A percentile compares a stretch with the other conserved stretches of the same genome.
phyloP scores from a whole-genome alignment of 2,329 filamentous ascomycete species.

The Cordyceps javanica region DNA sequence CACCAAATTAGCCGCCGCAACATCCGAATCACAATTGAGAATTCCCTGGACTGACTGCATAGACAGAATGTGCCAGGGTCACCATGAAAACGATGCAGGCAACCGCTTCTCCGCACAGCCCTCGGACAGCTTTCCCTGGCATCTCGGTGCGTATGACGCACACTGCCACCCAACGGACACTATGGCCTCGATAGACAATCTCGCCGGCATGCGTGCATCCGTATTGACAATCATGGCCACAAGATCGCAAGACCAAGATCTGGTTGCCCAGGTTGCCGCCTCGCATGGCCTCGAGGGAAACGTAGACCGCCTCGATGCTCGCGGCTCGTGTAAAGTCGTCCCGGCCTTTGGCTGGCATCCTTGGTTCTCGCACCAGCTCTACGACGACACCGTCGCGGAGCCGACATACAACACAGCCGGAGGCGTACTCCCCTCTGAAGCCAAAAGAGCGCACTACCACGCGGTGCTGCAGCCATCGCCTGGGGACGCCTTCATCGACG shows the following conservation, averaged over 20 bases:
- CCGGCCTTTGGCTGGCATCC: constrained; percentile 85
- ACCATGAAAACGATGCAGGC: neutral
- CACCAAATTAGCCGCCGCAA: neutral
- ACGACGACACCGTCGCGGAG: constrained; percentile 45
- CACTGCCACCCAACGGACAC: constrained; percentile 83
- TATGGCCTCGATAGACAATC: constrained; percentile 51
- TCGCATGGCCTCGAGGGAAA: constrained; percentile 42
- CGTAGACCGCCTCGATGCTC: neutral
- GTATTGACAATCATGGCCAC: constrained; percentile 73
- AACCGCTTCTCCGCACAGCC: neutral
- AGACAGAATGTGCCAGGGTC: neutral
- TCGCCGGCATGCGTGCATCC: constrained; percentile 60
- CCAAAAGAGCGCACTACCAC: constrained; percentile 56
- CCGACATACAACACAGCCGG: constrained; percentile 29
- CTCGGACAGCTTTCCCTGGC: constrained; percentile 55
- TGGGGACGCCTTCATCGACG: constrained; percentile 37
- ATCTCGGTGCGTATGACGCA: constrained; percentile 66
- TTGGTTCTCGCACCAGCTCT: constrained; percentile 77
- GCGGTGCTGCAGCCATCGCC: constrained; percentile 55
- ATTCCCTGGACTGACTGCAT: neutral
- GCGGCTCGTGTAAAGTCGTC: constrained; percentile 32
- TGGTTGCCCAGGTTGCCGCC: constrained; percentile 58
- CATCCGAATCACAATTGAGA: neutral
- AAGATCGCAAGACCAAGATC: constrained; percentile 65
- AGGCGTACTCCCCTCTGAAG: constrained; percentile 20